Evolutionary conservation across 176 grass and related monocot species (phyloP).

Genomic region (Typha latifolia): DNA sequence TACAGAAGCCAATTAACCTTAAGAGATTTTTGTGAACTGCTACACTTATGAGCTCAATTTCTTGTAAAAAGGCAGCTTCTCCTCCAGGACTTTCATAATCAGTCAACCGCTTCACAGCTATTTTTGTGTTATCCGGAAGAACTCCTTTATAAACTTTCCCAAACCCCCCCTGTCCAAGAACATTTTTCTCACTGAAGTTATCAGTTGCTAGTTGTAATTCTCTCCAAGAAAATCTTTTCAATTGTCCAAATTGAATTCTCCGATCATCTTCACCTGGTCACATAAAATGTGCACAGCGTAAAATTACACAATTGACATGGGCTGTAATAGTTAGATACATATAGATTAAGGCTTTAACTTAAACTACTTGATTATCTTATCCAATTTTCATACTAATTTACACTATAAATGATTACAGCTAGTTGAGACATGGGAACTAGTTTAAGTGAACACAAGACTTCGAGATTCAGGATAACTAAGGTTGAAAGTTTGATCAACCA

Average conservation of each 20-base stretch:
- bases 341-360: background rate
- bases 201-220: constrained; percentile 90
- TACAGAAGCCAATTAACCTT: constrained; percentile 94
- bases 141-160: constrained; percentile 99
- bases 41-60: constrained; percentile 97
- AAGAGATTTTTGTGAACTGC: constrained; percentile 96
- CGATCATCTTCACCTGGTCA: constrained; percentile 82
- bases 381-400: background rate
- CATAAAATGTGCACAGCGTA: constrained; percentile 7
- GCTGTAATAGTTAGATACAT: background rate
- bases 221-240: constrained; percentile 92
- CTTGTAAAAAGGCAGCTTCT: constrained; percentile 89
- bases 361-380: background rate
- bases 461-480: background rate
- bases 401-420: background rate
- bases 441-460: background rate
- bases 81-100: constrained; percentile 91
- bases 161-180: constrained; percentile 94
- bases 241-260: constrained; percentile 89
- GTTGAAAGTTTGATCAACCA: background rate
- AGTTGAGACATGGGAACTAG: background rate
- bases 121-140: constrained; percentile 87
- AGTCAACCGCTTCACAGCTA: constrained; percentile 92
- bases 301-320: background rate
- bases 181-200: constrained; percentile 84